These are phyloP conservation scores for Aulographum hederae DNA, from an alignment of 2,329 filamentous ascomycete species.

Conservation along the genomic window DNA sequence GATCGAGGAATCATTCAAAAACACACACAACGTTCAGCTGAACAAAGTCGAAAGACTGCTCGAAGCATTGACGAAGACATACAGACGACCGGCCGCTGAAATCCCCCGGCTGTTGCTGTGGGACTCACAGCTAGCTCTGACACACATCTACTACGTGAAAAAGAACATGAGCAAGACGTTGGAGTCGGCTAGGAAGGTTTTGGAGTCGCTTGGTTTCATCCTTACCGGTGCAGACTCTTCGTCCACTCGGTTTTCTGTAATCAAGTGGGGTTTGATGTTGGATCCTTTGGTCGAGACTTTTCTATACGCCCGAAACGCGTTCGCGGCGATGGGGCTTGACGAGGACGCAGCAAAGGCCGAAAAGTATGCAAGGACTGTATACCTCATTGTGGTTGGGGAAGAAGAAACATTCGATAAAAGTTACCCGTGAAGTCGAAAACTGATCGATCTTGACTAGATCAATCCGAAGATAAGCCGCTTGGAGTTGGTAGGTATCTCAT, in stretches of 20 bases:
- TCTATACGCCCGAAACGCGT: conserved; percentile 11
- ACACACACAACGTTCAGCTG: background rate
- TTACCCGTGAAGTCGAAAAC: background rate
- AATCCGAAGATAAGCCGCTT: too few relatives aligned
- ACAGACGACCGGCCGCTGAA: conserved; percentile 6
- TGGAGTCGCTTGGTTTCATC: conserved; percentile 7
- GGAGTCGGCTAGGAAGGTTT: conserved; percentile 4
- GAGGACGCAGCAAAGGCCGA: conserved; percentile 9
- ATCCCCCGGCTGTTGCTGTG: conserved; percentile 10
- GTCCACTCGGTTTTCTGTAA: conserved; percentile 6
- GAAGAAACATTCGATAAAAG: conserved; percentile 13
- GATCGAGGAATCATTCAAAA: conserved; percentile 3
- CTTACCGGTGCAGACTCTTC: conserved; percentile 6
- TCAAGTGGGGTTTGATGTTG: conserved; percentile 14
- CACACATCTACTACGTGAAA: conserved; percentile 6
- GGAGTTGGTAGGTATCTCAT: too few relatives aligned
- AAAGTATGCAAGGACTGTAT: conserved; percentile 14
- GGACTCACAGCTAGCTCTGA: conserved; percentile 8
- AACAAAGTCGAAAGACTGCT: conserved; percentile 6
- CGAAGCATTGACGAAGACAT: conserved; percentile 8
- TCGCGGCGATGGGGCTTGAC: conserved; percentile 8
- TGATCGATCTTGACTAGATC: too few relatives aligned
- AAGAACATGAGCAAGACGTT: conserved; percentile 5
- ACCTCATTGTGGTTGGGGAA: conserved; percentile 17
- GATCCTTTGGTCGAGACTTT: conserved; percentile 13